Conservation (phyloP, 108 stramenopile species). For the Stephanodiscus triporus region DNA sequence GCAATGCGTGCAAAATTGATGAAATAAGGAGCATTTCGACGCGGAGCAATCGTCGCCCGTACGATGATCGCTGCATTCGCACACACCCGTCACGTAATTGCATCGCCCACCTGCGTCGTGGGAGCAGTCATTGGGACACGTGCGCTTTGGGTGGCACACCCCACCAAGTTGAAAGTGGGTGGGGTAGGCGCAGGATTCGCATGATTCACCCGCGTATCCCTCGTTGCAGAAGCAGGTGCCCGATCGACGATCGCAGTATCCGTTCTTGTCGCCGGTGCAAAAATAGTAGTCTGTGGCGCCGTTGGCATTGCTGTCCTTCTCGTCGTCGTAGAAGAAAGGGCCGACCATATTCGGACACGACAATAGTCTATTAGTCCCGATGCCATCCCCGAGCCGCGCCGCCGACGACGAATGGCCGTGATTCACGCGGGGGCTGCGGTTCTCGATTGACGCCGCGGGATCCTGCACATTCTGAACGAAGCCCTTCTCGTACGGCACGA, state of each 20-base stretch:
- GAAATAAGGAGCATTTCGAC: conserved; percentile 45
- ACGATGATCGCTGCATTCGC: conserved; percentile 62
- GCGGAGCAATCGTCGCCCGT: conserved; percentile 66
- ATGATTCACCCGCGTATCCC: conserved; percentile 76
- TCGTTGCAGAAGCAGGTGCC: conserved; percentile 81
- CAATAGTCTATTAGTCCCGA: conserved; percentile 37
- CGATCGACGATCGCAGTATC: conserved; percentile 82
- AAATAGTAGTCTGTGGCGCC: conserved; percentile 39
- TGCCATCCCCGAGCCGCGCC: conserved; percentile 1
- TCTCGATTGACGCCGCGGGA: conserved; percentile 5
- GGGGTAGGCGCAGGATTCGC: conserved; percentile 54
- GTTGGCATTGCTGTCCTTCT: not conserved
- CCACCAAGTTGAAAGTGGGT: conserved; percentile 57
- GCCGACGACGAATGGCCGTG: conserved; percentile 33
- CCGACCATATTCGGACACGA: conserved; percentile 80
- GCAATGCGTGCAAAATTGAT: conserved; percentile 60
- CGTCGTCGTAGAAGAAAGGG: conserved; percentile 55
- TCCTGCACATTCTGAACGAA: conserved; percentile 47
- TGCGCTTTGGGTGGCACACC: conserved; percentile 65
- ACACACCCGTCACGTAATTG: conserved; percentile 66
- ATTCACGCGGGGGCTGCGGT: conserved; percentile 19
- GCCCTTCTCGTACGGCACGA: conserved; percentile 50
- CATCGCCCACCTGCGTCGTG: conserved; percentile 59
- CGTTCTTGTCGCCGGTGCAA: conserved; percentile 62
- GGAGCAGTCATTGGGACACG: conserved; percentile 75